Evolutionary conservation across 257 asterid genomes (phyloP).

Genomic region (Fraxinus pennsylvanica): DNA sequence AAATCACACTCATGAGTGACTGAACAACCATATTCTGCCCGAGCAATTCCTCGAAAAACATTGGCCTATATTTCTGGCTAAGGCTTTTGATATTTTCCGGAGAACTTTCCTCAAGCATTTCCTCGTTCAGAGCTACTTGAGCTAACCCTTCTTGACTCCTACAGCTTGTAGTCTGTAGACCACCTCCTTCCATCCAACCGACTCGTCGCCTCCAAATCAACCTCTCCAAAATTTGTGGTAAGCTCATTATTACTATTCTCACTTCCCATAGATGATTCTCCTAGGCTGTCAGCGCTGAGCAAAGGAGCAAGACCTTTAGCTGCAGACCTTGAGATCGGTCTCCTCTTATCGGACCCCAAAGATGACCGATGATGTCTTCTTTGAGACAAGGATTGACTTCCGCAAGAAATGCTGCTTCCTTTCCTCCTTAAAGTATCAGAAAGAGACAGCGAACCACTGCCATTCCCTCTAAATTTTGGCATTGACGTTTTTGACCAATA

Average conservation of each 20-base stretch:
- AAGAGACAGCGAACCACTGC: slow-evolving; percentile 75
- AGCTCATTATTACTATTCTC: slow-evolving; percentile 70
- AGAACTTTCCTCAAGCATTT: slow-evolving; percentile 46
- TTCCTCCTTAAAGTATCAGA: slow-evolving; percentile 87
- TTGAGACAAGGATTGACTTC: slow-evolving; percentile 51
- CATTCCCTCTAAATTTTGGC: too few relatives aligned
- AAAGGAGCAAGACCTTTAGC: slow-evolving; percentile 72
- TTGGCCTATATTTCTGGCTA: slow-evolving; percentile 84
- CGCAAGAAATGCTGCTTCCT: slow-evolving; percentile 73
- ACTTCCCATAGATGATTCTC: slow-evolving; percentile 61
- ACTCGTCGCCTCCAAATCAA: slow-evolving; percentile 84
- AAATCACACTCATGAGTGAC: slow-evolving; percentile 66
- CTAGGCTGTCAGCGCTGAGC: slow-evolving; percentile 49
- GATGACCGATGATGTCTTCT: slow-evolving; percentile 56
- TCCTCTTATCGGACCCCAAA: slow-evolving; percentile 58
- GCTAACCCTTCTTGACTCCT: slow-evolving; percentile 71
- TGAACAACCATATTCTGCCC: slow-evolving; percentile 87
- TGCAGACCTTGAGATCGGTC: slow-evolving; percentile 46
- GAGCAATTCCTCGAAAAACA: slow-evolving; percentile 77
- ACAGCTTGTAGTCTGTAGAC: slow-evolving; percentile 64
- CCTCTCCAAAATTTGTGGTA: slow-evolving; percentile 69
- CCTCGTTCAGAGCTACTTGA: too few relatives aligned
- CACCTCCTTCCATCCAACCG: slow-evolving; percentile 79
- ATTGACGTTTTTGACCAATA: slow-evolving; percentile 90
- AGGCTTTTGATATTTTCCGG: slow-evolving; percentile 72